phyloP scores from a whole-genome alignment of 805 yeast species.

The Zygoascus flipseniorum region DNA sequence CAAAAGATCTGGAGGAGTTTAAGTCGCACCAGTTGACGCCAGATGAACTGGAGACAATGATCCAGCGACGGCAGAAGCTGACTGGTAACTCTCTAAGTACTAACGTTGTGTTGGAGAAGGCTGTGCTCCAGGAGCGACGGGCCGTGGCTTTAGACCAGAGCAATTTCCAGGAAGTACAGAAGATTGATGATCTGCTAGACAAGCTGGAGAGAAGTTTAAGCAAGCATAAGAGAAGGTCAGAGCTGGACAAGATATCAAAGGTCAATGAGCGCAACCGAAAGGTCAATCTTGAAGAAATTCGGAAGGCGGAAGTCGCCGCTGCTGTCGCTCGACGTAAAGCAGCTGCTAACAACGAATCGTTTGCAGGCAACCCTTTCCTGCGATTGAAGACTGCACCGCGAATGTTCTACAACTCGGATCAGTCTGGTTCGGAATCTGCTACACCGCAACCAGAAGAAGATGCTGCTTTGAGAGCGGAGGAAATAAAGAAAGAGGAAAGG shows the following conservation, averaged over 20 bases:
- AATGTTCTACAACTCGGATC: conserved; percentile 51
- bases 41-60: conserved; percentile 66
- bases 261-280: conserved; percentile 82
- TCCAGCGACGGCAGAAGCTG: conserved; percentile 59
- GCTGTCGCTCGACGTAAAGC: conserved; percentile 43
- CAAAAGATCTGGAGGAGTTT: conserved; percentile 52
- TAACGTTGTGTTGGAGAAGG: conserved; percentile 68
- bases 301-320: conserved; percentile 68
- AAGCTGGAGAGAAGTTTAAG: conserved; percentile 17
- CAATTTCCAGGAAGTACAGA: conserved; percentile 25
- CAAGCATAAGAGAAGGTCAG: conserved; percentile 7
- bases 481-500: conserved; percentile 23
- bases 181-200: conserved; percentile 27
- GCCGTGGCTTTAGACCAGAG: conserved; percentile 56
- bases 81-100: conserved; percentile 52
- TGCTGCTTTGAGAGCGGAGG: conserved; percentile 30
- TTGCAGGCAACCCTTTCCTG: conserved; percentile 67
- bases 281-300: conserved; percentile 64
- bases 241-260: conserved; percentile 45
- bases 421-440: conserved; percentile 31
- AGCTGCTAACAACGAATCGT: conserved; percentile 26
- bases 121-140: conserved; percentile 63
- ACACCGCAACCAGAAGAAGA: conserved; percentile 43
- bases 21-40: conserved; percentile 60
- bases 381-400: conserved; percentile 83